A percentile compares a stretch with the other conserved stretches of the same genome.
Conservation (phyloP, 1,284 basidiomycete species). For the Austroboletus rostrupii region DNA sequence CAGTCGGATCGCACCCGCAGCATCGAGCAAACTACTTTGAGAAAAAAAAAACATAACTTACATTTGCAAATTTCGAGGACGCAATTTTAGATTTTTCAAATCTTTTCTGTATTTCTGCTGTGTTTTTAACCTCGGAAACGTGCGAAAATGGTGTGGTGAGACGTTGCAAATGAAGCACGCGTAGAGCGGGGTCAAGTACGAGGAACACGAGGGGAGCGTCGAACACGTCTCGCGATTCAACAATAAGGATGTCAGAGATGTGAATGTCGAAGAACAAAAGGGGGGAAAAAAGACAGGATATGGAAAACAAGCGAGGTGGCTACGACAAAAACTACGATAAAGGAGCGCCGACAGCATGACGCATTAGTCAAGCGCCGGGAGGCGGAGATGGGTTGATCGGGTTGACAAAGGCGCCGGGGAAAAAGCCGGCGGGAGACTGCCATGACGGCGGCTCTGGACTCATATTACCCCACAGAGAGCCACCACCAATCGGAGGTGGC, state of each 20-base stretch:
- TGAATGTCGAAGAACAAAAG: background rate
- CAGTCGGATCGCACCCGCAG: conserved; percentile 86
- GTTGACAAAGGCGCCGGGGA: conserved; percentile 43
- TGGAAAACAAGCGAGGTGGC: background rate
- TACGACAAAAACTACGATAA: conserved; percentile 5
- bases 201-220: background rate
- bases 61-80: background rate
- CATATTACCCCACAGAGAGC: conserved; percentile 41
- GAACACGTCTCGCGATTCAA: background rate
- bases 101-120: conserved; percentile 36
- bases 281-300: too few species aligned
- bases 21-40: conserved; percentile 85
- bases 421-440: conserved; percentile 46
- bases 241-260: background rate
- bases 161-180: conserved; percentile 31
- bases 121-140: conserved; percentile 23
- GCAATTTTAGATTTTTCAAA: conserved; percentile 21
- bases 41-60: conserved; percentile 6
- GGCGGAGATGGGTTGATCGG: conserved; percentile 48
- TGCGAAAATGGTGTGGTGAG: background rate
- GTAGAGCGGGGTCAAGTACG: background rate
- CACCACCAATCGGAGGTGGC: conserved; percentile 34
- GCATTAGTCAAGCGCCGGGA: conserved; percentile 42
- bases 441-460: conserved; percentile 40
- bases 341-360: background rate